Percentiles rank a stretch among this genome's conserved stretches.
phyloP scores from a whole-genome alignment of 108 stramenopile genomes.

The Cylindrotheca closterium region DNA sequence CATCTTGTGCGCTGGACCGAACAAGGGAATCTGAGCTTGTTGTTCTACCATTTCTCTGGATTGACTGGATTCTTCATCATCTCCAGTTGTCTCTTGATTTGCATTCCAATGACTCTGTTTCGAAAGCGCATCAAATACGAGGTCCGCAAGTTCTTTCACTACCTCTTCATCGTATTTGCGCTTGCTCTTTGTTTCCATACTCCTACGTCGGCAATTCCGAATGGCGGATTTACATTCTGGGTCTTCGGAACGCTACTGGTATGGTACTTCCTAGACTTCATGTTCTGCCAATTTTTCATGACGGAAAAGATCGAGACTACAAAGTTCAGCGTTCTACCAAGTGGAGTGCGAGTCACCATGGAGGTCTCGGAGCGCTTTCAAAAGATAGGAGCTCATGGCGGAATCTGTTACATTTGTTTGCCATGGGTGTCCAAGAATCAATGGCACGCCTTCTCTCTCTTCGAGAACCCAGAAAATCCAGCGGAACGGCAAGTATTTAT shows the following conservation, averaged over 20 bases:
- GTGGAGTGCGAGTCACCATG: conserved; percentile 42
- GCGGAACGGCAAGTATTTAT: conserved; percentile 43
- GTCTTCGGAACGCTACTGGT: conserved; percentile 39
- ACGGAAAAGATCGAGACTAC: conserved; percentile 52
- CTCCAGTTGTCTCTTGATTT: conserved; percentile 27
- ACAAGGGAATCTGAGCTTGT: conserved; percentile 40
- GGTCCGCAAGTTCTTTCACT: conserved; percentile 43
- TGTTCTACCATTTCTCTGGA: conserved; percentile 32
- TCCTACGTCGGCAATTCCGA: conserved; percentile 25
- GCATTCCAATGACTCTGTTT: conserved; percentile 41
- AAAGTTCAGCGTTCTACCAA: conserved; percentile 24
- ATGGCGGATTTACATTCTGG: conserved; percentile 44
- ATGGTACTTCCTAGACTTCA: conserved; percentile 37
- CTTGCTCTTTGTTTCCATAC: conserved; percentile 43
- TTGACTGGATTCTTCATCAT: conserved; percentile 40
- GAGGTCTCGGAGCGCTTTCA: conserved; percentile 38
- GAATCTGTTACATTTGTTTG: conserved; percentile 43
- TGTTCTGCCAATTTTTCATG: conserved; percentile 44
- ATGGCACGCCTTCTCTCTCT: conserved; percentile 55
- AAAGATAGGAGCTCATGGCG: conserved; percentile 14
- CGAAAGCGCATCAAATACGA: conserved; percentile 34
- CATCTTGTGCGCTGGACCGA: conserved; percentile 41
- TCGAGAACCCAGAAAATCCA: conserved; percentile 40
- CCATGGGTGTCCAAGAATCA: conserved; percentile 45
- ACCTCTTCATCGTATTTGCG: conserved; percentile 45